Base-by-base conservation (phyloP, 2,329 filamentous ascomycete genomes). In the Phialophora chinensis region DNA sequence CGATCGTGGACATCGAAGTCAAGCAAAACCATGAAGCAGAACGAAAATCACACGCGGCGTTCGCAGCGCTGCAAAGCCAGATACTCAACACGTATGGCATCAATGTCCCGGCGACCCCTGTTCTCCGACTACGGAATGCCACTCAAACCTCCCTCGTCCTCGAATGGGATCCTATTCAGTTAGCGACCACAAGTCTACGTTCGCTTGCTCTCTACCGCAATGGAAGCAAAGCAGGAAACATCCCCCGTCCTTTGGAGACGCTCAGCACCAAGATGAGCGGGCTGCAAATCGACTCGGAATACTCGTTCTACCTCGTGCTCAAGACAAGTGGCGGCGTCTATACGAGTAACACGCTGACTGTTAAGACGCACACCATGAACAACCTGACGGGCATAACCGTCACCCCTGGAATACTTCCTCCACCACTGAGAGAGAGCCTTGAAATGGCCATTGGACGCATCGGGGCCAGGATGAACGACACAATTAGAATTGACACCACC, bases 61-160 rank as follows among this genome's bases (percentile, higher is more conserved):
- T 99, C 84, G 85, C 90, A 71, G 81, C 87, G 35, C 90, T 99
- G n/a, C 95, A 99, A 82, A 88, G 91, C 74, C 89, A 90, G 73
- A 98, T 99, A 81, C 90, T 91, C 80, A 85, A 86, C 73, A 90
- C 91, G 62, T 98, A 98, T 78, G 95, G 95, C 73, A 87, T 91
- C 72, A 84, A 87, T 67, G 89, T 92, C 65, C 95, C 95, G 35
- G 81, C 86, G 27, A 83, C 90, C 0, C 95, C 95, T 7, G 80
- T 91, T 59, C 88, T 99, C 42, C 91, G 93, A 75, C 96, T 95
- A 79, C 91, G 93, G 80, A 99, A 98, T 85, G 93, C 94, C 63
- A 99, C 95, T 0, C 95, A 99, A 80, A 99, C 95, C n/a, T 96
- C 92, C 31, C 90, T 98, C 54, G 95, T 99, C 44, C 90, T 99